Evolutionary conservation across 768 basidiomycete genomes (phyloP).

Genomic region (Sporobolomyces phaffii): DNA sequence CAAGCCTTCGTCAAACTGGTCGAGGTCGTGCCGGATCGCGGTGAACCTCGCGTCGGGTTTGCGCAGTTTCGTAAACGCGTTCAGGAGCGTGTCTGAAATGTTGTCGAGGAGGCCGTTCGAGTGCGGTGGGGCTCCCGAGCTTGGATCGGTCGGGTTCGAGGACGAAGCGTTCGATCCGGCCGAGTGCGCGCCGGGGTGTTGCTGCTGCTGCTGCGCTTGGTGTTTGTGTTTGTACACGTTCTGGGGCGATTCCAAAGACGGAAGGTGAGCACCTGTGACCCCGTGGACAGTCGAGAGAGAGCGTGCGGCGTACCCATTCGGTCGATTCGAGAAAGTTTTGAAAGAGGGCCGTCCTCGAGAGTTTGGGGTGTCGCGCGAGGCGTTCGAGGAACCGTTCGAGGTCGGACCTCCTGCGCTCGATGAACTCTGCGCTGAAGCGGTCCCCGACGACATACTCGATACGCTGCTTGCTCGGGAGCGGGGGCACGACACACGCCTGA

Average conservation of each 20-base stretch:
- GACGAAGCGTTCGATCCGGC: slow-evolving; percentile 54
- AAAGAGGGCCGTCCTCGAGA: slow-evolving; percentile 84
- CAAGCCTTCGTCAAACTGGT: slow-evolving; percentile 95
- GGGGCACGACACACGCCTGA: slow-evolving; percentile 95
- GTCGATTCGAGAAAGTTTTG: slow-evolving; percentile 91
- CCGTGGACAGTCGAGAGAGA: too few relatives aligned
- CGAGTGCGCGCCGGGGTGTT: slow-evolving; percentile 66
- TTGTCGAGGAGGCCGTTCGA: slow-evolving; percentile 65
- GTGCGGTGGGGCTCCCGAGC: too few relatives aligned
- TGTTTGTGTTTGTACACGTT: slow-evolving; percentile 97
- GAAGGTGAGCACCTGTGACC: too few relatives aligned
- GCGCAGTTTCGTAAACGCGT: slow-evolving; percentile 88
- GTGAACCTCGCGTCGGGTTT: slow-evolving; percentile 97
- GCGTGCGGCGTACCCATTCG: slow-evolving; percentile 74
- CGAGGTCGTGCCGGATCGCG: slow-evolving; percentile 80
- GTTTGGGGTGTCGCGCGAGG: slow-evolving; percentile 83
- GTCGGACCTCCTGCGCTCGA: slow-evolving; percentile 79
- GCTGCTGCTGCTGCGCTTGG: slow-evolving; percentile 51
- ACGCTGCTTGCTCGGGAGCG: slow-evolving; percentile 91
- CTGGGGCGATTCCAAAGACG: slow-evolving; percentile 49
- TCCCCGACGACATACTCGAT: slow-evolving; percentile 97
- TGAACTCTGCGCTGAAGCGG: slow-evolving; percentile 92
- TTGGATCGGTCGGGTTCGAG: not conserved
- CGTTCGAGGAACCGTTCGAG: slow-evolving; percentile 88
- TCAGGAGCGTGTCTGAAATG: slow-evolving; percentile 88